Base-by-base conservation (phyloP, 495 filamentous ascomycete species). In the Penicillium flavigenum region DNA sequence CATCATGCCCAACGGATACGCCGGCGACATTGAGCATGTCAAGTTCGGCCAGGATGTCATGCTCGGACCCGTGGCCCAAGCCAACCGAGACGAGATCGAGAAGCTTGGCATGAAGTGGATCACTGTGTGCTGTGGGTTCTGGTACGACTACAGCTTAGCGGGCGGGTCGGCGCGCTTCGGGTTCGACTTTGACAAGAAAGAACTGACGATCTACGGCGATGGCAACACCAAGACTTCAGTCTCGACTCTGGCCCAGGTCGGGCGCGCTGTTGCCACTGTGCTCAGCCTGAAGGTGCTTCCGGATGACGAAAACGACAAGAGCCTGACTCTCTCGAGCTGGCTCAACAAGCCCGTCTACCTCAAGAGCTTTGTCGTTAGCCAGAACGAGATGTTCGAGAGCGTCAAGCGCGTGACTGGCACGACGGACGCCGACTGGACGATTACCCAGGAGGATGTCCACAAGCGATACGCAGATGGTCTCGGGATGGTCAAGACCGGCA, bases 1-100 rank as follows among this genome's bases (percentile, higher is more conserved):
- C 68, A 59, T 90, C 57, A 69, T 88, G 53, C 86, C 88, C 8
- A 88, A 87, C 63, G 75, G 75, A 34, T 88, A 72, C 46, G 80
- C 72, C 22, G 47, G 46, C 14, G 81, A 85, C 56, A 63, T 67
- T 48, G 62, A 58, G 0, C 34, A 71, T 38, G 27, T 50, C 20
- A 51, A 57, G 41, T 57, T 68, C 31, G 63, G 57, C 5, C n/a
- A 70, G 12, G 65, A 64, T 0, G 58, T 16, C 1, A 32, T 66
- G 36, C 39, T 64, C 3, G 67, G 65, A 0, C 63, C 63, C 31
- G 24, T 58, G 0, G 65, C 46, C 44, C 52, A 58, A 19, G 60
- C 62, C 10, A 20, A 46, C 16, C 54, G 60, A 26, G 65, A 64
- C 22, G 65, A 68, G 47, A 79, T 87, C 43, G 72, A 81, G 58